These are phyloP conservation scores for Curvularia sp. DNA, from an alignment of 2,329 filamentous ascomycete species.

Conservation along the genomic window DNA sequence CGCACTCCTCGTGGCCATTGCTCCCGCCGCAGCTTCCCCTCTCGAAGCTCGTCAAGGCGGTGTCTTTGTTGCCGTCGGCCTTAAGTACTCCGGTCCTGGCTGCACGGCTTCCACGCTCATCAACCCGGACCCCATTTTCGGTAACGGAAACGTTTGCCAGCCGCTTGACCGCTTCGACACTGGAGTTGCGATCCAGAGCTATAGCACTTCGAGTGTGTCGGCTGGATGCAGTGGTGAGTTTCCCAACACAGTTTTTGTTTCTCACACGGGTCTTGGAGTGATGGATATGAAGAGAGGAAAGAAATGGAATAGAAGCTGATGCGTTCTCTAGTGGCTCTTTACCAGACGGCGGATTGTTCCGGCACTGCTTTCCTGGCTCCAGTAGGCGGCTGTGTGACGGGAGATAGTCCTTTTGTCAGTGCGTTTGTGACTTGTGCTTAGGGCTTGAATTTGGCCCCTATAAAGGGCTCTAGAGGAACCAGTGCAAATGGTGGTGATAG, in stretches of 20 bases:
- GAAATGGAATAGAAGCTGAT: neutral
- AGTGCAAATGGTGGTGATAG: neutral
- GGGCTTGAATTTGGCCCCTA: neutral
- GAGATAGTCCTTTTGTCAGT: slow-evolving; percentile 16
- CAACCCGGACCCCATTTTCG: slow-evolving; percentile 27
- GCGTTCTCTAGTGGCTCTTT: slow-evolving; percentile 10
- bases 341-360: slow-evolving; percentile 9
- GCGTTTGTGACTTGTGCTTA: slow-evolving; percentile 16
- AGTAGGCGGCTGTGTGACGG: slow-evolving; percentile 15
- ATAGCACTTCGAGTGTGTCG: slow-evolving; percentile 12
- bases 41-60: slow-evolving; percentile 4
- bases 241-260: neutral
- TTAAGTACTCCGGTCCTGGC: slow-evolving; percentile 22
- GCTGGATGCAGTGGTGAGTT: slow-evolving; percentile 1
- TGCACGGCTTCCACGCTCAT: slow-evolving; percentile 19
- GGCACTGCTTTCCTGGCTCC: slow-evolving; percentile 14
- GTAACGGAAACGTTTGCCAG: slow-evolving; percentile 22
- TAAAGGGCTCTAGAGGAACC: neutral
- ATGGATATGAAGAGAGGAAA: neutral
- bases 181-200: slow-evolving; percentile 18
- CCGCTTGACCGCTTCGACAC: slow-evolving; percentile 20
- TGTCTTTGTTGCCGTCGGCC: slow-evolving; percentile 20
- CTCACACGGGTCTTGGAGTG: neutral
- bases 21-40: neutral
- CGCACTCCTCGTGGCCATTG: neutral